Evolutionary conservation across 768 basidiomycete genomes (phyloP), one percentile per base, ranked within the genome.

Genomic region (Tricholoma terreum): DNA sequence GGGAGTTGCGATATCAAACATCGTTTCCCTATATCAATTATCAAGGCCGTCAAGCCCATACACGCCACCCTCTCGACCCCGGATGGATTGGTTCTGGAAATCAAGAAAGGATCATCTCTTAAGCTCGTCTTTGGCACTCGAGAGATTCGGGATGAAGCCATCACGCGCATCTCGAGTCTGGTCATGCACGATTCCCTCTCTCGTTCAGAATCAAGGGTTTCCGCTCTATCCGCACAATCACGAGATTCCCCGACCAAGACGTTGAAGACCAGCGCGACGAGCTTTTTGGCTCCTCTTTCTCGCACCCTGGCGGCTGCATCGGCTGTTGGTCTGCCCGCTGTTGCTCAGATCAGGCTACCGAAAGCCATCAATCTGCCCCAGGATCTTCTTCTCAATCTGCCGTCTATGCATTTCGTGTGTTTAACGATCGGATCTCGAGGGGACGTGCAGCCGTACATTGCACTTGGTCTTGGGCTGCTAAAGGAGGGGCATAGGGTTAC

Each of bases 401-500:
- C 71, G 6, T 66, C 77, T 12, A 71, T 78, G 43, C 85, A 85
- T 62, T 87, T 87, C 65, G 77, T 83, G 4, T 82, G 81, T 64
- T 67, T 89, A 45, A 85, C 84, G 3, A 88, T 87, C 53, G 86
- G 86, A 15, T 84, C 83, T 12, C 72, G 86, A 66, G 84, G 83
- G 5, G 83, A 86, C 62, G 83, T 86, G 3, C 84, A 86, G 59
- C 84, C 84, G 9, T 86, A 81, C 65, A 76, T 86, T 48, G 81
- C 83, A 3, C 73, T 86, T 31, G 82, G 81, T 2, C 68, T 81
- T 0, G 72, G 74, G 4, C 66, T 86, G 48, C 70, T 71, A 60
- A 76, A 77, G 35, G 72, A 82, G 56, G 76, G 77, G 0, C 84
- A 85, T 63, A 69, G 75, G 0, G 80, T 84, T 1, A 77, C 83